Conservation (phyloP, 495 filamentous ascomycete species). For the Neurospora hispaniola region DNA sequence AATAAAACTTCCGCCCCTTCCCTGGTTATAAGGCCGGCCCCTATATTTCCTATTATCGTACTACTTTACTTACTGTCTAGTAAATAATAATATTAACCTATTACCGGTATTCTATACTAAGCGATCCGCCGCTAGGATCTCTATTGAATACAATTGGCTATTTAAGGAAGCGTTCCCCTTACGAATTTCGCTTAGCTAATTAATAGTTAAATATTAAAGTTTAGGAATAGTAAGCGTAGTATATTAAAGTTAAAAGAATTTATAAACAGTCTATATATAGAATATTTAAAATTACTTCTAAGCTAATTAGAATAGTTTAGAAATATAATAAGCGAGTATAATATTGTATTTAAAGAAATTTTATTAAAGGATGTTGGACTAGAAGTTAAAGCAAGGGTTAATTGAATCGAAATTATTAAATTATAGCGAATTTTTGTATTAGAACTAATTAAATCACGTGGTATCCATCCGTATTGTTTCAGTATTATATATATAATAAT, state of each 20-base stretch:
- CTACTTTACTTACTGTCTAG: neutral
- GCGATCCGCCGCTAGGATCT: neutral
- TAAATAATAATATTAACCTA: neutral
- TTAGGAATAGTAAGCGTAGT: neutral
- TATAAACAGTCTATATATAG: neutral
- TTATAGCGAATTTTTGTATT: neutral
- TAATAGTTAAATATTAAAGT: neutral
- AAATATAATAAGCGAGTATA: neutral
- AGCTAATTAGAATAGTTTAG: no score
- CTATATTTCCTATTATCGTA: neutral
- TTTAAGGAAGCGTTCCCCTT: neutral
- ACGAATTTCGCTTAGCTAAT: neutral
- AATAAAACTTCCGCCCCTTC: neutral
- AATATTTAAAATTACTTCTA: no score
- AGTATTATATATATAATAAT: neutral
- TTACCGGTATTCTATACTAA: neutral
- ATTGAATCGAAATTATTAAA: neutral
- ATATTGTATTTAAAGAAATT: neutral
- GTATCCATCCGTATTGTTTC: neutral
- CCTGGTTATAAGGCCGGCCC: neutral
- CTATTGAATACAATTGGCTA: neutral
- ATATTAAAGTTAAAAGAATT: neutral
- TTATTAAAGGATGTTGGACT: neutral
- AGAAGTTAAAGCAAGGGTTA: neutral
- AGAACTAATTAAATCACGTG: neutral